Evolutionary conservation across 176 grass and related monocot species (phyloP).

Genomic region (Triticum urartu): DNA sequence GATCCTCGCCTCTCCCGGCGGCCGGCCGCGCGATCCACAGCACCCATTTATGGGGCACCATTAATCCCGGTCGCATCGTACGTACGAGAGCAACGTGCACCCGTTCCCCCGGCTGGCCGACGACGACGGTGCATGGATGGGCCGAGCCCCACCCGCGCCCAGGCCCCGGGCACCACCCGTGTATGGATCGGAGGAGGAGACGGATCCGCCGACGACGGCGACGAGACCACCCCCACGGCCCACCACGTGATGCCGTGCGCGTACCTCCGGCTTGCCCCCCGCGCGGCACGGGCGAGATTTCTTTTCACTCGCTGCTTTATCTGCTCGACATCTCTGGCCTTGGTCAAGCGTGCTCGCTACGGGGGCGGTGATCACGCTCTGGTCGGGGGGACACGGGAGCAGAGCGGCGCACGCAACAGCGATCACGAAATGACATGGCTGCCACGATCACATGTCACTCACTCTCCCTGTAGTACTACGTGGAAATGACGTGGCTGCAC

Average conservation of each 20-base stretch:
- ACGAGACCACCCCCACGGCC: background rate
- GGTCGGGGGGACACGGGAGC: background rate
- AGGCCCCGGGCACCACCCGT: background rate
- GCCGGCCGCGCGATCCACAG: no score
- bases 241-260: background rate
- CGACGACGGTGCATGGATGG: no score
- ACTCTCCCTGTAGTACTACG: background rate
- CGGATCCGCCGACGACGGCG: no score
- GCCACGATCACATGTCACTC: background rate
- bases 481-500: background rate
- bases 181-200: no score
- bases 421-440: background rate
- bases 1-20: no score
- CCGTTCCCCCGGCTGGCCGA: no score
- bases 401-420: background rate
- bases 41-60: no score
- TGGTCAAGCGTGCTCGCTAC: background rate
- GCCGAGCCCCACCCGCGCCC: background rate
- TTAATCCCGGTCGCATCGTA: no score
- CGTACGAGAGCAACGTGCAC: no score
- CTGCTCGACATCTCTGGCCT: background rate
- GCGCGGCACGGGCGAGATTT: background rate
- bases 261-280: background rate
- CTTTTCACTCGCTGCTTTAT: no score
- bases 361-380: background rate